Evolutionary conservation across 1,284 basidiomycete species (phyloP).

Genomic region (Sanghuangporus sanghuang): DNA sequence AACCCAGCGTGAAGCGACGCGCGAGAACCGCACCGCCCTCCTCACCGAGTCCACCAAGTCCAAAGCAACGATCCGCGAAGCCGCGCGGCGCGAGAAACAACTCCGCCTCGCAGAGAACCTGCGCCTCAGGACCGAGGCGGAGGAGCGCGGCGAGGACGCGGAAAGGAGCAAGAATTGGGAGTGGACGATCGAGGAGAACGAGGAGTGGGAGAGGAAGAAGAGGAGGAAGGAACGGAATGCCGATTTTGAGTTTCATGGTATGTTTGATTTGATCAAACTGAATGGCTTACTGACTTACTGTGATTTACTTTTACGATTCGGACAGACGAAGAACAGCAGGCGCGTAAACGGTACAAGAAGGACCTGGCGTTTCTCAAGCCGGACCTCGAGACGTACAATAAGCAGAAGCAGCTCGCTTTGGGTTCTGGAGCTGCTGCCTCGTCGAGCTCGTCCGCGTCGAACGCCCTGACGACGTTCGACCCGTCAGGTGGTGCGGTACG

Average conservation of each 20-base stretch:
- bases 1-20: constrained; percentile 41
- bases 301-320: too few relatives aligned
- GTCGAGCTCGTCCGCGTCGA: constrained; percentile 29
- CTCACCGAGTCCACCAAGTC: constrained; percentile 43
- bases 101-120: constrained; percentile 49
- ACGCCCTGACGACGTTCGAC: constrained; percentile 45
- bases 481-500: constrained; percentile 40
- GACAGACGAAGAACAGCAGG: constrained; percentile 85
- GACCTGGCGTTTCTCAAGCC: constrained; percentile 85
- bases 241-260: constrained; percentile 41
- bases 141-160: constrained; percentile 38
- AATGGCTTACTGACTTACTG: too few relatives aligned
- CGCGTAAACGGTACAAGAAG: constrained; percentile 87
- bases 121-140: constrained; percentile 48
- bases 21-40: constrained; percentile 46
- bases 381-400: constrained; percentile 79
- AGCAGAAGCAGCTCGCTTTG: constrained; percentile 80
- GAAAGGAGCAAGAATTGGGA: constrained; percentile 49
- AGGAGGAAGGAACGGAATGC: constrained; percentile 40
- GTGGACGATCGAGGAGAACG: constrained; percentile 59
- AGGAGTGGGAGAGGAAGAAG: constrained; percentile 54
- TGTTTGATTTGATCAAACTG: too few relatives aligned
- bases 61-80: constrained; percentile 39
- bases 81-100: constrained; percentile 45
- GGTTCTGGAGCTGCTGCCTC: constrained; percentile 56